A percentile compares a stretch with the other conserved stretches of the same genome.
Evolutionary conservation across 106 monocot species (phyloP).

Genomic region (Amphibolis antarctica): DNA sequence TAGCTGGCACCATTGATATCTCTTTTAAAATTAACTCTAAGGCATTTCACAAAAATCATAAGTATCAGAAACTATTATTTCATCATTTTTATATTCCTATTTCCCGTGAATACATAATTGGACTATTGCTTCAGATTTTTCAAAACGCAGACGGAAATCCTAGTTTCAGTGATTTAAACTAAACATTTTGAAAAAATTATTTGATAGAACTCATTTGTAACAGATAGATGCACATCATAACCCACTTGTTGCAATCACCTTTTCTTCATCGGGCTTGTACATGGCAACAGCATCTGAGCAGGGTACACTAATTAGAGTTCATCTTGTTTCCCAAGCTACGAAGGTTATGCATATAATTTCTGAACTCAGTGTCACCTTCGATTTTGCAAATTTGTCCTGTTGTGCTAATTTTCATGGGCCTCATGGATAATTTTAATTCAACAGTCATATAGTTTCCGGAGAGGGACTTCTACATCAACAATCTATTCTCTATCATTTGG

Average conservation of each 20-base stretch:
- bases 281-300: constrained; percentile 93
- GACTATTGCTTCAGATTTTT: too few relatives aligned
- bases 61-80: neutral
- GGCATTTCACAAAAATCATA: neutral
- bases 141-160: too few relatives aligned
- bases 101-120: neutral
- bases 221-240: constrained; percentile 92
- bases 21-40: neutral
- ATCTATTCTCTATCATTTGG: constrained; percentile 91
- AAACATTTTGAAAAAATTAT: neutral
- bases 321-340: constrained; percentile 90
- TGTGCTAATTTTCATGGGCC: neutral
- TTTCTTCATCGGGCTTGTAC: constrained; percentile 74
- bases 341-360: constrained; percentile 27
- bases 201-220: neutral
- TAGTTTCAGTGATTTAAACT: neutral
- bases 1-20: too few relatives aligned
- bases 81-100: neutral
- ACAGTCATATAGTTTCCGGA: constrained; percentile 87
- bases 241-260: constrained; percentile 63
- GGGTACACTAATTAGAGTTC: constrained; percentile 88
- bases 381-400: neutral
- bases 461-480: constrained; percentile 85
- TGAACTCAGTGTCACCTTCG: neutral
- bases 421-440: neutral